Conservation (phyloP, 352 stramenopile genomes). For the Globisporangium perplexum region DNA sequence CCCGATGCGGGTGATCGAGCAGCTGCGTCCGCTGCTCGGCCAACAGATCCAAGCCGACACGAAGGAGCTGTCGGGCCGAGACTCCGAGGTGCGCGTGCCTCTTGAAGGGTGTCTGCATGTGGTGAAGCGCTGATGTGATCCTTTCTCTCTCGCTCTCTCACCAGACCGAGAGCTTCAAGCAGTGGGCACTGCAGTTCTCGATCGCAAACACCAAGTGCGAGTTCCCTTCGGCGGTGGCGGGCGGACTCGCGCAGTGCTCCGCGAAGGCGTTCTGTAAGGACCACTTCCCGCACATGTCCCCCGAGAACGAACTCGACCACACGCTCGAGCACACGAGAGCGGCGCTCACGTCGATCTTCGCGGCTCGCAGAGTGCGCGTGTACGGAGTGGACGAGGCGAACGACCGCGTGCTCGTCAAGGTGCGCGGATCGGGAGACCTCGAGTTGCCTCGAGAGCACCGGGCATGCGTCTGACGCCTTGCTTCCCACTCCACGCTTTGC, state of each 20-base stretch:
- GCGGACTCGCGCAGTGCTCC: constrained; percentile 48
- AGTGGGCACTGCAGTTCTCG: constrained; percentile 65
- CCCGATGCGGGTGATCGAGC: constrained; percentile 32
- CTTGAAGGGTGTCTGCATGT: too few species aligned
- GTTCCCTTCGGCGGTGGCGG: constrained; percentile 24
- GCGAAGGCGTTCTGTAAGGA: constrained; percentile 75
- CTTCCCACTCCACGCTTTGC: neutral
- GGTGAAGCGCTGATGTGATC: neutral
- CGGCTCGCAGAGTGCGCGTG: constrained; percentile 50
- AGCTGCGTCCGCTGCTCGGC: constrained; percentile 22
- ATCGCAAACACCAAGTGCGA: constrained; percentile 34
- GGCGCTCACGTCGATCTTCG: constrained; percentile 49
- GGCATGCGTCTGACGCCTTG: neutral
- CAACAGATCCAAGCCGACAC: constrained; percentile 38
- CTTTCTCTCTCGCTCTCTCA: neutral
- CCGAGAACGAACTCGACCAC: constrained; percentile 74
- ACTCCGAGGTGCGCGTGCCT: constrained; percentile 28
- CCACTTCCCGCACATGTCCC: constrained; percentile 64
- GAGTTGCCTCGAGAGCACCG: too few species aligned
- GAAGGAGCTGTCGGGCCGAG: constrained; percentile 23
- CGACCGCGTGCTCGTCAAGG: constrained; percentile 50
- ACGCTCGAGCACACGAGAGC: constrained; percentile 66
- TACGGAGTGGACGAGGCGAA: constrained; percentile 44
- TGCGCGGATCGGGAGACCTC: constrained; percentile 15
- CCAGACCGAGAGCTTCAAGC: constrained; percentile 71